Percentiles rank a stretch among this genome's conserved stretches.
Evolutionary conservation across 768 basidiomycete genomes (phyloP).

Genomic region (Bullera alba): DNA sequence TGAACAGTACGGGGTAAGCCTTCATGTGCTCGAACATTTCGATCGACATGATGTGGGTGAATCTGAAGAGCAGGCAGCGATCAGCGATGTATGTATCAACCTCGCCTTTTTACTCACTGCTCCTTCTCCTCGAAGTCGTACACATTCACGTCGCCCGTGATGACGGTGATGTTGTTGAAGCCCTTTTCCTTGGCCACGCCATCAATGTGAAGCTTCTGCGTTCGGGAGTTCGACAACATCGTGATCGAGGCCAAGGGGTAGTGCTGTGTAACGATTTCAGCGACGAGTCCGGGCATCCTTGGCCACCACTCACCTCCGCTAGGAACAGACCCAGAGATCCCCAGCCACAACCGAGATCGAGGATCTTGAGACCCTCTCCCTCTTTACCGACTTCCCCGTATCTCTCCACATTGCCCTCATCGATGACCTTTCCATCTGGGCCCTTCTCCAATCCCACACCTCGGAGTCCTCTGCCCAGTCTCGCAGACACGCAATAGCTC

Average conservation of each 20-base stretch:
- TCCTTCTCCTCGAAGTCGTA: constrained; percentile 55
- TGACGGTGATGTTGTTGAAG: constrained; percentile 57
- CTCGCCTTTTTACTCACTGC: constrained; percentile 50
- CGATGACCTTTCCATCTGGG: background rate
- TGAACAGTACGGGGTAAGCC: constrained; percentile 59
- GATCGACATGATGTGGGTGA: constrained; percentile 64
- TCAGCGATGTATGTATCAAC: background rate
- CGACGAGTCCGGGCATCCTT: background rate
- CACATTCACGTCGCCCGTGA: constrained; percentile 63
- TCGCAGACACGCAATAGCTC: constrained; percentile 61
- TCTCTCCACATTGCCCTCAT: background rate
- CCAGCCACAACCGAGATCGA: constrained; percentile 71
- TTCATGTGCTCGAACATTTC: constrained; percentile 75
- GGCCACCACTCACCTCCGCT: constrained; percentile 51
- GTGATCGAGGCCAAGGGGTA: constrained; percentile 61
- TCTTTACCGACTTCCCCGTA: constrained; percentile 22
- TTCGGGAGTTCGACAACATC: constrained; percentile 62
- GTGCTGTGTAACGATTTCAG: constrained; percentile 48
- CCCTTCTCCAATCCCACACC: constrained; percentile 13
- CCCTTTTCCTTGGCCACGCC: constrained; percentile 51
- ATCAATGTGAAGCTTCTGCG: constrained; percentile 63
- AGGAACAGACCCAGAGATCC: constrained; percentile 64
- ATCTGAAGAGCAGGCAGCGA: constrained; percentile 49
- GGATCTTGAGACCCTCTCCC: constrained; percentile 56
- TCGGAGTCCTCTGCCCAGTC: constrained; percentile 47